These are phyloP conservation scores for Xanthoconium purpureum DNA, from an alignment of 768 basidiomycete genomes.

Conservation along the genomic window DNA sequence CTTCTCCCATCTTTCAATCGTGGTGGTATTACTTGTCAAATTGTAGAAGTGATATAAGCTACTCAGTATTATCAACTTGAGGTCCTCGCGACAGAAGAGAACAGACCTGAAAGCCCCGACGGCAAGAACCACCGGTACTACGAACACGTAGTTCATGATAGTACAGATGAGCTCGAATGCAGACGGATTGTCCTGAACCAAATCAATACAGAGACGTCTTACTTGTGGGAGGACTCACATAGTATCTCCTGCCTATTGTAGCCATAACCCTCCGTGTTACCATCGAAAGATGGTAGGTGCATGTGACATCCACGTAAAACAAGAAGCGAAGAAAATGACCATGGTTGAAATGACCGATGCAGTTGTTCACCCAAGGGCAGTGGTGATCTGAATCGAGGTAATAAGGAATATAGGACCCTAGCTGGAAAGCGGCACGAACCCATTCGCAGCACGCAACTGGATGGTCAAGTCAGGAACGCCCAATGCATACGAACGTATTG, in stretches of 20 bases:
- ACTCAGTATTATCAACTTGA: conserved; percentile 12
- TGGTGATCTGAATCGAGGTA: conserved; percentile 63
- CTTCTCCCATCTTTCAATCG: conserved; percentile 98
- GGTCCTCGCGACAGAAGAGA: not conserved
- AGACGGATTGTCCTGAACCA: conserved; percentile 61
- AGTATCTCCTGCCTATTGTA: conserved; percentile 43
- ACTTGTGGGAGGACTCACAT: conserved; percentile 41
- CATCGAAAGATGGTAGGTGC: conserved; percentile 85
- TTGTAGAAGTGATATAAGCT: conserved; percentile 87
- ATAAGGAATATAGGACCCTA: conserved; percentile 3
- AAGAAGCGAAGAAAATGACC: conserved; percentile 89
- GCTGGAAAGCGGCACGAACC: conserved; percentile 43
- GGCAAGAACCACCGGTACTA: conserved; percentile 78
- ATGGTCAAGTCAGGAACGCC: conserved; percentile 3
- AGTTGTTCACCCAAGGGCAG: conserved; percentile 93
- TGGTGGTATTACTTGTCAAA: conserved; percentile 79
- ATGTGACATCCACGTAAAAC: conserved; percentile 88
- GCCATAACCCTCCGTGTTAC: conserved; percentile 61
- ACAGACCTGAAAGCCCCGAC: conserved; percentile 88
- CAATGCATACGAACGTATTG: not conserved
- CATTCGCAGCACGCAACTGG: conserved; percentile 85
- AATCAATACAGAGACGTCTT: not conserved
- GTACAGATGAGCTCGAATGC: conserved; percentile 73
- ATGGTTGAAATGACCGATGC: conserved; percentile 91
- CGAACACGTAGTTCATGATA: conserved; percentile 83